Conservation (phyloP, 2,329 filamentous ascomycete genomes). For the Leptographium galeiforme region DNA sequence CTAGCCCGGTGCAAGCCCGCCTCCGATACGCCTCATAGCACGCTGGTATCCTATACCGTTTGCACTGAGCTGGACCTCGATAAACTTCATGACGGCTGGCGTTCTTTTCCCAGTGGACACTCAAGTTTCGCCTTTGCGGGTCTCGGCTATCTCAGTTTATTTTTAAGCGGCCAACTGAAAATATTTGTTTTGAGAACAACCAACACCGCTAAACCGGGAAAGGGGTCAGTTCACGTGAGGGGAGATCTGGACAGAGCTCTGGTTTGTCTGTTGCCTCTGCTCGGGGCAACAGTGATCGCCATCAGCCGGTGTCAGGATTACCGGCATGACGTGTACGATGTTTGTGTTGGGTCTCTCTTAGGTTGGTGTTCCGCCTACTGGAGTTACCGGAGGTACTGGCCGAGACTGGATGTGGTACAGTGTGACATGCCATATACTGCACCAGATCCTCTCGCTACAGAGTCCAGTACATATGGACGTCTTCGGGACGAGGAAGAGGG, state of each 20-base stretch:
- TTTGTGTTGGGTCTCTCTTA: conserved; percentile 45
- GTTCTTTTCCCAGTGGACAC: conserved; percentile 72
- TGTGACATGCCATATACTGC: conserved; percentile 46
- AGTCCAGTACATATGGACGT: conserved; percentile 21
- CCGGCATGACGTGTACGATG: conserved; percentile 58
- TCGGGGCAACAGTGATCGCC: conserved; percentile 54
- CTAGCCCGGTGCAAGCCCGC: conserved; percentile 67
- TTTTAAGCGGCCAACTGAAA: conserved; percentile 53
- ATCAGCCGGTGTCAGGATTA: conserved; percentile 59
- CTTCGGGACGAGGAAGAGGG: conserved; percentile 42
- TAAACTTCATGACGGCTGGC: conserved; percentile 67
- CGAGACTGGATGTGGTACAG: conserved; percentile 33
- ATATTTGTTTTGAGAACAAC: conserved; percentile 29
- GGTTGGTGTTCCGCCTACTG: conserved; percentile 49
- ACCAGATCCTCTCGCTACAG: conserved; percentile 17
- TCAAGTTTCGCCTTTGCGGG: conserved; percentile 68
- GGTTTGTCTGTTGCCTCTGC: conserved; percentile 41
- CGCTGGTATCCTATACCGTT: conserved; percentile 50
- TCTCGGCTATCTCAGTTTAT: conserved; percentile 59
- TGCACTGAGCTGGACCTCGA: conserved; percentile 61
- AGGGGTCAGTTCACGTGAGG: conserved; percentile 10
- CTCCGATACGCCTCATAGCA: conserved; percentile 29
- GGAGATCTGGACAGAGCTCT: conserved; percentile 41
- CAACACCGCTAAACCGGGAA: background rate
- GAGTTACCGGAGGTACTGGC: conserved; percentile 54